Base-by-base conservation (phyloP, 2,329 filamentous ascomycete species). In the Monosporascus cannonballus region DNA sequence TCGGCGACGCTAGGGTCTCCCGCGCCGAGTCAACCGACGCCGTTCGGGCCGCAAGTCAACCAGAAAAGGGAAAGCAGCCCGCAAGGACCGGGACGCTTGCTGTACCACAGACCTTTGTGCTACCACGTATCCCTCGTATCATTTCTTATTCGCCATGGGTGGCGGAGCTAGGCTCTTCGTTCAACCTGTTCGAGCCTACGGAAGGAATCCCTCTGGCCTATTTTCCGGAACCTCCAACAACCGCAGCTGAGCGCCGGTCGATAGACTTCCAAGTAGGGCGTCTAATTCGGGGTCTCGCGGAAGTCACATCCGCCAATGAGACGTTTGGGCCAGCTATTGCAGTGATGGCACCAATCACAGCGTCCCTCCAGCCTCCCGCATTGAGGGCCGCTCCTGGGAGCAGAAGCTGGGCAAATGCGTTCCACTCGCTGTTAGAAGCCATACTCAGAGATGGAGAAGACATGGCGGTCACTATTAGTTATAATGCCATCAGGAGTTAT, bases 371-470 rank as follows among this genome's bases (percentile, higher is more conserved):
- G 39, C 45, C 49, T 18, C 47, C 25, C 51, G 41, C 52, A 47
- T 15, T 47, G 20, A 42, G 39, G 41, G 45, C 53, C 18, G 54
- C 54, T 48, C 17, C 52, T 27, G 59, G 61, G 49, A 70, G 68
- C 41, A 66, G 64, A 6, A 75, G 73, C 2, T 86, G 83, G 84
- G 73, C 73, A 1, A 69, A 74, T 34, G 79, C 81, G 0, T 86
- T 86, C 51, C 74, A 80, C 39, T 69, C 72, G 3, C 66, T 86
- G 51, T 63, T 85, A 8, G 83, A 86, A 57, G 72, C 73, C 1
- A 69, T 81, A 3, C 64, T 86, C 18, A 71, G 80, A 9, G 84
- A 86, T 56, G 80, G 76, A 1, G 83, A 86, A 62, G 82, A 85
- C 56, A 74, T 80, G 69, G 73, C 75, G 1, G 73, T 86, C 3